Base-by-base conservation (phyloP, 371 early-diverging fungal genomes). In the Rhizopus microsporus region DNA sequence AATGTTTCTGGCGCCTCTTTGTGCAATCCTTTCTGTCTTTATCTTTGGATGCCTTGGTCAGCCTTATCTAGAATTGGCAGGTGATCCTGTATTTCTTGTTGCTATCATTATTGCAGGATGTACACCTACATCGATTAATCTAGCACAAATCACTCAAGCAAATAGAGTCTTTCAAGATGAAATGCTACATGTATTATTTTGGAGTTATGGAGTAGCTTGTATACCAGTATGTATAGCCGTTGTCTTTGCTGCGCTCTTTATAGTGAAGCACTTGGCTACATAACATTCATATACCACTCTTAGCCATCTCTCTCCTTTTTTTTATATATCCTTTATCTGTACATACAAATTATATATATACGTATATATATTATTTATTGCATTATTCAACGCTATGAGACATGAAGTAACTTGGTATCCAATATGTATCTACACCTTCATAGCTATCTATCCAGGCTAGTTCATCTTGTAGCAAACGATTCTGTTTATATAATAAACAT, bases 391-490 rank as follows among this genome's bases (percentile, higher is more conserved):
- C 2, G 44, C 7, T 2, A n/a, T 13, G 44, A 13, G n/a, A n/a
- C 8, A 37, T 8, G 67, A 85, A 88, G 62, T 93, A 91, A 42
- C 91, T 85, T 31, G 92, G 86, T 15, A 94, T 85, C 91, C 92
- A 94, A 72, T 89, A 94, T 54, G 87, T 75, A 47, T 75, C 60
- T 4, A 68, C 68, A 4, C 76, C 69, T 23, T 73, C 81, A 63
- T 88, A 87, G 38, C 69, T 64, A 66, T 94, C 95, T 15, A 93
- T 71, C 95, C 95, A 94, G 54, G 89, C 88, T 37, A 94, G 74
- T 3, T 92, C 89, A 48, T 93, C 90, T 39, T 88, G 82, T 55
- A 93, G 62, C 57, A 93, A 68, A 35, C 84, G 85, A 52, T 89
- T 82, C 89, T 86, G 59, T 32, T n/a, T 47, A 7, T 7, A 38